A percentile compares a stretch with the other conserved stretches of the same genome.
Conservation (phyloP, 2,329 filamentous ascomycete species). For the Aspergillus fijiensis region DNA sequence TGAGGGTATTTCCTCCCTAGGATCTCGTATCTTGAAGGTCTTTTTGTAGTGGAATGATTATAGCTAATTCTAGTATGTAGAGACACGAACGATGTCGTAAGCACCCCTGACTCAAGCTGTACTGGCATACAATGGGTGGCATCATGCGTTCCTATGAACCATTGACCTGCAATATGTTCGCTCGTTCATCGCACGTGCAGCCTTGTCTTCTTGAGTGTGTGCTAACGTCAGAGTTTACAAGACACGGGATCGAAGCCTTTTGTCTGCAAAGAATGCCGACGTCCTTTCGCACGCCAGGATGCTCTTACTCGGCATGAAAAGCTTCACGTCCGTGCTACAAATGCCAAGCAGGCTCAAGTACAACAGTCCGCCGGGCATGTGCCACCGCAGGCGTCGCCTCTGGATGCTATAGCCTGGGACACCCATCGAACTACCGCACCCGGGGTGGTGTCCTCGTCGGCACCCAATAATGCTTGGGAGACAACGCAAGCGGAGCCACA, state of each 20-base stretch:
- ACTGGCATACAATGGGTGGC: neutral
- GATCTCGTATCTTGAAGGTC: neutral
- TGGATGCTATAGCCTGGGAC: constrained; percentile 29
- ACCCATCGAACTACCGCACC: constrained; percentile 22
- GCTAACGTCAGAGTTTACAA: constrained; percentile 23
- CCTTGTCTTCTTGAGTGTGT: neutral
- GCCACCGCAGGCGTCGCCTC: constrained; percentile 16
- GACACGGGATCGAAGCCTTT: constrained; percentile 46
- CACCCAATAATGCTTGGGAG: constrained; percentile 27
- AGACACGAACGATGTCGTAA: constrained; percentile 48
- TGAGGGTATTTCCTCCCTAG: constrained; percentile 32
- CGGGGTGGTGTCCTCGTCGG: constrained; percentile 17
- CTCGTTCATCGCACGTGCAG: neutral
- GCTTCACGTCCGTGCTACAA: constrained; percentile 36
- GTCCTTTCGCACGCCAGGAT: constrained; percentile 47
- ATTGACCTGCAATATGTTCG: neutral
- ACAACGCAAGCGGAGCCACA: constrained; percentile 23
- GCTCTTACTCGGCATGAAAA: constrained; percentile 48
- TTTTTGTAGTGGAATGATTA: constrained; percentile 14
- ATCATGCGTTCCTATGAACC: neutral
- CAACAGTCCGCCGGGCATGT: constrained; percentile 11
- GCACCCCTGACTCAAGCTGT: constrained; percentile 8
- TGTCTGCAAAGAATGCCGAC: constrained; percentile 41
- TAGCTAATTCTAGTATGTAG: constrained; percentile 25
- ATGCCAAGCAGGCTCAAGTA: constrained; percentile 20